Evolutionary conservation across 1,284 basidiomycete genomes (phyloP).

Genomic region (Trametes hirsuta): DNA sequence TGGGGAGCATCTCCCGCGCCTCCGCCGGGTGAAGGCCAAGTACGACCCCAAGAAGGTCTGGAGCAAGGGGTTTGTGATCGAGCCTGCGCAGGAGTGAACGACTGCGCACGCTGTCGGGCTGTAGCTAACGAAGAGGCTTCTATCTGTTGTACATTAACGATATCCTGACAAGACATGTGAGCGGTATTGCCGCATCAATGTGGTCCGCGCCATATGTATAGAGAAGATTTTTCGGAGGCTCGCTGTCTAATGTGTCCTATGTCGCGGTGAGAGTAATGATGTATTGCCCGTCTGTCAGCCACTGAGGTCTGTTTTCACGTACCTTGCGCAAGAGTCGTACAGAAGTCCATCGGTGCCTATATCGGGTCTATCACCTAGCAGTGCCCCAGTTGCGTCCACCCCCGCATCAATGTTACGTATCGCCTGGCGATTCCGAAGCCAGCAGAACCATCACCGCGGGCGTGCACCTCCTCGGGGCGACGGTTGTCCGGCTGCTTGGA

Average conservation of each 20-base stretch:
- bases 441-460: not conserved
- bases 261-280: too few relatives aligned
- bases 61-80: slow-evolving; percentile 33
- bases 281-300: too few relatives aligned
- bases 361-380: not conserved
- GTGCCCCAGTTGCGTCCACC: not conserved
- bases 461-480: not conserved
- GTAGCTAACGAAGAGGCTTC: not conserved
- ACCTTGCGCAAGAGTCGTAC: too few relatives aligned
- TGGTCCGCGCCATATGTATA: too few relatives aligned
- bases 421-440: not conserved
- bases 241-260: too few relatives aligned
- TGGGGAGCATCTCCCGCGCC: slow-evolving; percentile 33
- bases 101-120: not conserved
- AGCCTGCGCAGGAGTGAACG: slow-evolving; percentile 19
- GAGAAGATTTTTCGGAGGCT: too few relatives aligned
- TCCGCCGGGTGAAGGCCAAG: slow-evolving; percentile 37
- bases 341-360: not conserved
- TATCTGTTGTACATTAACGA: not conserved
- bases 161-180: not conserved
- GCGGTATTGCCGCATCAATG: too few relatives aligned
- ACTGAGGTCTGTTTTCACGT: too few relatives aligned
- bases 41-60: slow-evolving; percentile 41
- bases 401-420: not conserved
- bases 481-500: not conserved